Conservation (phyloP, 2,329 filamentous ascomycete genomes). For the Verticillium nonalfalfae region DNA sequence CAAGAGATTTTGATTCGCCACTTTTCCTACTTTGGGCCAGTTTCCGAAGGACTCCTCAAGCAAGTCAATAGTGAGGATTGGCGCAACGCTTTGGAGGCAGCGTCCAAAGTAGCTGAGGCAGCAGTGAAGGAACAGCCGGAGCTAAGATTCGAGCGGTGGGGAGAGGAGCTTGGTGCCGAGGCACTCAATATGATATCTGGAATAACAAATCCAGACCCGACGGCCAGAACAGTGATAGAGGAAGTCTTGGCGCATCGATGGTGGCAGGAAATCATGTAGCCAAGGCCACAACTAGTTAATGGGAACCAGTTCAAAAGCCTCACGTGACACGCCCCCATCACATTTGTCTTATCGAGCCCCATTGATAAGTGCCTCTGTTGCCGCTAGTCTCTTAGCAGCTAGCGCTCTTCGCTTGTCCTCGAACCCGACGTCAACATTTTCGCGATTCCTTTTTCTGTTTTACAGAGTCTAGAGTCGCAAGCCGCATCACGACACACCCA, state of each 20-base stretch:
- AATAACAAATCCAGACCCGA: neutral
- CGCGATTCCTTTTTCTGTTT: neutral
- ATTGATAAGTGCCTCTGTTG: neutral
- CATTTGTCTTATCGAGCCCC: neutral
- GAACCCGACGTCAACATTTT: neutral
- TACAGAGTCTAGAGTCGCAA: neutral
- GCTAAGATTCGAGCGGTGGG: neutral
- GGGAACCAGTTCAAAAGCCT: neutral
- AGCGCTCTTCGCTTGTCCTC: neutral
- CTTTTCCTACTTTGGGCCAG: neutral
- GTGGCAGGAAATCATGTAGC: neutral
- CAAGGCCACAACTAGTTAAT: neutral
- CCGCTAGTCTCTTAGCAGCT: neutral
- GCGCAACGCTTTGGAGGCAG: neutral
- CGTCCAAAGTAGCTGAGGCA: neutral
- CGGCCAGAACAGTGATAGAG: neutral
- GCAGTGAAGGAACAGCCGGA: neutral
- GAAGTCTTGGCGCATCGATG: neutral
- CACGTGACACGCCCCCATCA: neutral
- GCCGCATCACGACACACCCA: neutral
- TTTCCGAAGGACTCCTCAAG: neutral
- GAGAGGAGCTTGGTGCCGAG: neutral
- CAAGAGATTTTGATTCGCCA: neutral
- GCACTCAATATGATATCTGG: neutral
- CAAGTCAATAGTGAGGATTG: neutral